These are phyloP conservation scores for Lasiosphaeria hispida DNA, from an alignment of 495 filamentous ascomycete genomes.

Conservation along the genomic window DNA sequence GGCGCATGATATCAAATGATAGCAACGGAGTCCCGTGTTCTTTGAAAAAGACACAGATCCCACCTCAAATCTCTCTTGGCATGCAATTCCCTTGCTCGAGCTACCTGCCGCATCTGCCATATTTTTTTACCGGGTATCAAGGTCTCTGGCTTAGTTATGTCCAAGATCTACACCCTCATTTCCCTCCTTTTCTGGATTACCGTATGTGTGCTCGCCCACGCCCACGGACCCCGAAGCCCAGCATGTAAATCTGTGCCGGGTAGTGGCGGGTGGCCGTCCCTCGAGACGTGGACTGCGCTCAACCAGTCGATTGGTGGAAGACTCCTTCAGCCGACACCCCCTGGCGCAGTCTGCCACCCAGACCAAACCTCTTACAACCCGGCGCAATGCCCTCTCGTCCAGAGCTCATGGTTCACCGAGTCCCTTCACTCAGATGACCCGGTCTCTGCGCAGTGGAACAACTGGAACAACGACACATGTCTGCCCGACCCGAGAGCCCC, in stretches of 20 bases:
- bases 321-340: slow-evolving; percentile 48
- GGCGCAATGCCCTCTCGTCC: slow-evolving; percentile 28
- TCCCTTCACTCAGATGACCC: slow-evolving; percentile 35
- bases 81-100: no score
- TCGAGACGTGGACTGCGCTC: slow-evolving; percentile 24
- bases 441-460: slow-evolving; percentile 37
- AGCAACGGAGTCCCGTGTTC: no score
- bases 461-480: slow-evolving; percentile 44
- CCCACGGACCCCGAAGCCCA: not conserved
- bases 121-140: no score
- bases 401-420: slow-evolving; percentile 31
- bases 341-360: slow-evolving; percentile 53
- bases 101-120: no score
- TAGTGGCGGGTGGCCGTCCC: slow-evolving; percentile 29
- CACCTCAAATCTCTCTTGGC: no score
- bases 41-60: no score
- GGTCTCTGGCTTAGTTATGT: no score
- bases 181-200: not conserved
- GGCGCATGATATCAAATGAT: no score
- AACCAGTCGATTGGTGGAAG: slow-evolving; percentile 42
- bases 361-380: slow-evolving; percentile 26
- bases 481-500: slow-evolving; percentile 32
- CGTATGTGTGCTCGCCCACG: not conserved
- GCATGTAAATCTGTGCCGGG: slow-evolving; percentile 32
- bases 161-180: not conserved